Base-by-base conservation (phyloP, 768 basidiomycete genomes). In the Pisolithus orientalis region DNA sequence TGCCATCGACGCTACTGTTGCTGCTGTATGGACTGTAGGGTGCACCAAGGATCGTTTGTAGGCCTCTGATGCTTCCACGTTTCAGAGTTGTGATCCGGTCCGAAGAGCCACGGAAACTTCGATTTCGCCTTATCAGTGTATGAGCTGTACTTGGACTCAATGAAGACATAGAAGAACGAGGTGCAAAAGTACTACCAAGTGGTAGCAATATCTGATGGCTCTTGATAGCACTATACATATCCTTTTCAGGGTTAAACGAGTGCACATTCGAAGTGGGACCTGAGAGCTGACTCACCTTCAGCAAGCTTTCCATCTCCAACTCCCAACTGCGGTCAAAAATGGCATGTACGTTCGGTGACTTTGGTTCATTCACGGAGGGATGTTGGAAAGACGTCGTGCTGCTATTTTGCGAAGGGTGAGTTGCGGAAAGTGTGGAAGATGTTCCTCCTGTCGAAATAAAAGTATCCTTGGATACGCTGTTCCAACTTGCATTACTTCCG, bases 201-300 rank as follows among this genome's bases (percentile, higher is more conserved):
- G 94, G 94, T 57, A 94, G 89, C 38, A 94, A 69, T 57, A 97
- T 94, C 65, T 94, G 90, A 60, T 94, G 89, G 39, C 76, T 81
- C 72, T 94, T 94, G 70, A 98, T 84, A 7, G 93, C 85, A 59
- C 76, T 80, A 74, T 94, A 99, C 79, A 99, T 95, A 63, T 99
- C 96, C 90, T 94, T 57, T 1, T 25, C 14, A 17, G 39, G 27
- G 32, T 14, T 5, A 24, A 46, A 8, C 48, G 6, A 49, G 45
- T 57, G 53, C 52, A 25, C 24, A 21, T 24, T 51, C 34, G 24
- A 31, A 32, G 11, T 16, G 11, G 10, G 39, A 28, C 46, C 44
- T 39, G 48, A 39, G 47, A 34, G 13, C 6, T 31, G 52, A 44
- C 71, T 39, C 43, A 90, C 92, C 79, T 92, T 94, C 56, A 99